These are phyloP conservation scores for Aegilops bicornis DNA, from an alignment of 176 grass and related monocot genomes.

Conservation along the genomic window DNA sequence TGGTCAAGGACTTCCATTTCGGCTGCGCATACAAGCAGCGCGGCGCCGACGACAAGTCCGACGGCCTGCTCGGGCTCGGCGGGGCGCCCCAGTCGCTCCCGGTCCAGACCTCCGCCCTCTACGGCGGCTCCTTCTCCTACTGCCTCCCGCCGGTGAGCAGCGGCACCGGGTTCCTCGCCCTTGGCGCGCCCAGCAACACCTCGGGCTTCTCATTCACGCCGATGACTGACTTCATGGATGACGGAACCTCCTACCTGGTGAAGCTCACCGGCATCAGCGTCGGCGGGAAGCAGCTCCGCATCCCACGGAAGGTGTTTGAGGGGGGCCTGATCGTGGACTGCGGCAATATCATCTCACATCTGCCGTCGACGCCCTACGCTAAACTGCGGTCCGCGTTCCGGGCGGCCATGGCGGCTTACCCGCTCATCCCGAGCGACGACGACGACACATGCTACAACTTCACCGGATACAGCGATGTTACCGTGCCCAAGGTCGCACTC, in stretches of 20 bases:
- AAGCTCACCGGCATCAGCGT: conserved; percentile 49
- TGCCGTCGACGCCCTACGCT: conserved; percentile 47
- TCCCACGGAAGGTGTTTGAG: conserved; percentile 34
- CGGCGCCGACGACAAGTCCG: conserved; percentile 32
- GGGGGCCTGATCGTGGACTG: conserved; percentile 62
- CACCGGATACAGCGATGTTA: conserved; percentile 28
- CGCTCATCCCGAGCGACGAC: background rate
- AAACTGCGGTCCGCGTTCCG: conserved; percentile 48
- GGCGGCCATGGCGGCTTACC: conserved; percentile 41
- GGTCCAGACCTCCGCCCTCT: background rate
- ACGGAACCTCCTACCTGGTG: conserved; percentile 49
- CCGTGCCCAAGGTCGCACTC: conserved; percentile 41
- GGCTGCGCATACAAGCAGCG: conserved; percentile 52
- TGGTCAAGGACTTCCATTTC: conserved; percentile 34
- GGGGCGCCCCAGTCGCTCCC: conserved; percentile 38
- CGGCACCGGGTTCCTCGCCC: conserved; percentile 49
- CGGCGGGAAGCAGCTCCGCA: conserved; percentile 30
- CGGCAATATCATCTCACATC: conserved; percentile 44
- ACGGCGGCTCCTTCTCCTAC: conserved; percentile 45
- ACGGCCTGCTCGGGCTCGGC: conserved; percentile 69
- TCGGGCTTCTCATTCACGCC: conserved; percentile 44
- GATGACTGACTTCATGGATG: background rate
- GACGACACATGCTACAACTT: conserved; percentile 62
- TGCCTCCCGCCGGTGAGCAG: conserved; percentile 57
- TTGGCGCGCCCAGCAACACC: conserved; percentile 10